phyloP scores from a whole-genome alignment of 2,329 filamentous ascomycete genomes.

The Kalmusia sp. region DNA sequence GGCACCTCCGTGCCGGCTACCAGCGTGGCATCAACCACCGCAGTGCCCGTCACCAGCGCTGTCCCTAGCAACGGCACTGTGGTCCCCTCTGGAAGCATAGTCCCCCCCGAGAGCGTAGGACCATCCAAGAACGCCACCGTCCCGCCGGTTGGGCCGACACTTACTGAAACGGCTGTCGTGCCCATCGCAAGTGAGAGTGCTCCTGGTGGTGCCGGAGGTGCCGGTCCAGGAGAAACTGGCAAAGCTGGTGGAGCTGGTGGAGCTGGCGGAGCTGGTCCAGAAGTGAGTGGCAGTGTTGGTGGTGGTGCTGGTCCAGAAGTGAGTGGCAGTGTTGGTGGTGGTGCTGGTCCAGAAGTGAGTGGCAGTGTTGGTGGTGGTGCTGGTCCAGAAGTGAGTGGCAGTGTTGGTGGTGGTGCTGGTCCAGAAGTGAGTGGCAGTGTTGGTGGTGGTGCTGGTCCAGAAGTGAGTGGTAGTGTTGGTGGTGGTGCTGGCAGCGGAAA shows the following conservation, averaged over 20 bases:
- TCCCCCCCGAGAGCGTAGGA: no score
- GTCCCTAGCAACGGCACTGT: conserved; percentile 6
- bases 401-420: background rate
- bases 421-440: background rate
- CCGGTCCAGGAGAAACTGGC: background rate
- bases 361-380: background rate
- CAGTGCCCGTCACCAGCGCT: conserved; percentile 1
- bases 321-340: background rate
- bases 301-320: no score
- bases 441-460: no score
- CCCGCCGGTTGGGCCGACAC: conserved; percentile 9
- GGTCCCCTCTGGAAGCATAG: no score
- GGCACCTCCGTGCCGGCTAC: conserved; percentile 5
- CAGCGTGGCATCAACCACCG: background rate
- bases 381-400: background rate
- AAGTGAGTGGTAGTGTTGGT: background rate
- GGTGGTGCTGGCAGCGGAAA: background rate
- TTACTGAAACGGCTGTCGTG: conserved; percentile 9
- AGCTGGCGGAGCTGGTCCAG: background rate
- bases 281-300: background rate
- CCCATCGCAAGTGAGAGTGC: background rate
- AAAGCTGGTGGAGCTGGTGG: background rate
- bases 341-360: background rate
- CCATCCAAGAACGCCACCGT: conserved; percentile 14
- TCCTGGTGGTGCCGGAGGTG: background rate